Percentiles rank a stretch among this genome's conserved stretches.
These are phyloP conservation scores for Gossypium bickii DNA, from an alignment of 345 rosid species.

Conservation along the genomic window DNA sequence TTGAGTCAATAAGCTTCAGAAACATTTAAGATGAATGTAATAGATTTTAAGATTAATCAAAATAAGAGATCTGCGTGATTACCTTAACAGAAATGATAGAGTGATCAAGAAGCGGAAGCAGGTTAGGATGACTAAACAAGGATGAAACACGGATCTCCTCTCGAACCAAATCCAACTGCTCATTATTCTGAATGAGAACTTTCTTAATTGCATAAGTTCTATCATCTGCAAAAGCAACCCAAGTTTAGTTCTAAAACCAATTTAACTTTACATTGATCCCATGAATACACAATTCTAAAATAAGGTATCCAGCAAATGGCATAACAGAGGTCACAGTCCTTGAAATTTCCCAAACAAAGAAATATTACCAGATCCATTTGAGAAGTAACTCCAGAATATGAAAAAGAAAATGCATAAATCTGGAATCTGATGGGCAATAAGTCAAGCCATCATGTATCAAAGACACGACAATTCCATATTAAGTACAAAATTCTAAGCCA, in stretches of 20 bases:
- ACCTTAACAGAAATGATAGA: conserved; percentile 92
- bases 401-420: conserved; percentile 4
- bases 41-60: neutral
- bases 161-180: conserved; percentile 81
- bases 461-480: neutral
- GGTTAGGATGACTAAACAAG: conserved; percentile 72
- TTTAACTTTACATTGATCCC: neutral
- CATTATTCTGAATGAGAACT: conserved; percentile 83
- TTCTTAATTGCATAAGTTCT: conserved; percentile 96
- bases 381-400: neutral
- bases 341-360: neutral
- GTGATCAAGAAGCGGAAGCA: conserved; percentile 97
- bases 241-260: neutral
- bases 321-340: neutral
- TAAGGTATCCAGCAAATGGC: neutral
- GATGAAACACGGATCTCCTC: conserved; percentile 94
- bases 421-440: neutral
- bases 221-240: conserved; percentile 48
- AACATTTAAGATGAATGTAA: neutral
- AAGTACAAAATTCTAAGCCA: neutral
- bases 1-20: neutral
- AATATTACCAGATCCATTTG: neutral
- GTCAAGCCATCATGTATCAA: neutral
- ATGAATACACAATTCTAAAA: neutral
- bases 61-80: neutral